Conservation (phyloP, 345 rosid genomes). For the Orychophragmus violaceus region DNA sequence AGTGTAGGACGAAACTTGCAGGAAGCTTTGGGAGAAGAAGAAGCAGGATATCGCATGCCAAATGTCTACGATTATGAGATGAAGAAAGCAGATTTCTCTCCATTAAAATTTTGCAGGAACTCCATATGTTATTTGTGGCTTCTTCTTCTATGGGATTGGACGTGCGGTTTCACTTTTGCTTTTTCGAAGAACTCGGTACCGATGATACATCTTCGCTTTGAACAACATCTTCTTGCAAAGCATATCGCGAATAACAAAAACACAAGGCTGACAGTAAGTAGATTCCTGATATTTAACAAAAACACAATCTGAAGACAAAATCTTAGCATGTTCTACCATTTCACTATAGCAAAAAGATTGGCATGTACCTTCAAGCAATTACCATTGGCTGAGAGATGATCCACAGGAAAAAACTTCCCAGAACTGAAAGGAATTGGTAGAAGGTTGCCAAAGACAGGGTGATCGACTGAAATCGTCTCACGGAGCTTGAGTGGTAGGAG, state of each 20-base stretch:
- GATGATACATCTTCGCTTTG: slow-evolving; percentile 65
- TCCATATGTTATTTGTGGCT: slow-evolving; percentile 45
- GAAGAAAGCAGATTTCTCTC: slow-evolving; percentile 75
- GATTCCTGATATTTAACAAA: slow-evolving; percentile 67
- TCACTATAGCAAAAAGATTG: not conserved
- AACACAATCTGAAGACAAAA: too few relatives aligned
- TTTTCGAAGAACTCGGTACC: slow-evolving; percentile 62
- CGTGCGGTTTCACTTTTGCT: slow-evolving; percentile 72
- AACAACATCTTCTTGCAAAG: slow-evolving; percentile 60
- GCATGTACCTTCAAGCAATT: slow-evolving; percentile 76
- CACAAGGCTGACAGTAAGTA: slow-evolving; percentile 92
- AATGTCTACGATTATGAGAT: slow-evolving; percentile 90
- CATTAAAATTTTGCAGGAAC: slow-evolving; percentile 57
- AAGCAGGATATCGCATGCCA: slow-evolving; percentile 75
- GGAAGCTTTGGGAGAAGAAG: slow-evolving; percentile 82
- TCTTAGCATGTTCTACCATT: slow-evolving; percentile 8
- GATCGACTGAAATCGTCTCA: slow-evolving; percentile 47
- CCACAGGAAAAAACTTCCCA: slow-evolving; percentile 58
- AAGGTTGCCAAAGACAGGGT: slow-evolving; percentile 46
- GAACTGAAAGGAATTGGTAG: slow-evolving; percentile 76
- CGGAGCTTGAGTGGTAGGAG: slow-evolving; percentile 70
- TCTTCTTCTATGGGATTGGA: slow-evolving; percentile 69
- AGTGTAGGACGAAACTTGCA: slow-evolving; percentile 56
- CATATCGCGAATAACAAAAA: slow-evolving; percentile 57
- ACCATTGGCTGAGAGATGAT: slow-evolving; percentile 52